Base-by-base conservation (phyloP, 441 rosid species). In the Isatis lusitanica region DNA sequence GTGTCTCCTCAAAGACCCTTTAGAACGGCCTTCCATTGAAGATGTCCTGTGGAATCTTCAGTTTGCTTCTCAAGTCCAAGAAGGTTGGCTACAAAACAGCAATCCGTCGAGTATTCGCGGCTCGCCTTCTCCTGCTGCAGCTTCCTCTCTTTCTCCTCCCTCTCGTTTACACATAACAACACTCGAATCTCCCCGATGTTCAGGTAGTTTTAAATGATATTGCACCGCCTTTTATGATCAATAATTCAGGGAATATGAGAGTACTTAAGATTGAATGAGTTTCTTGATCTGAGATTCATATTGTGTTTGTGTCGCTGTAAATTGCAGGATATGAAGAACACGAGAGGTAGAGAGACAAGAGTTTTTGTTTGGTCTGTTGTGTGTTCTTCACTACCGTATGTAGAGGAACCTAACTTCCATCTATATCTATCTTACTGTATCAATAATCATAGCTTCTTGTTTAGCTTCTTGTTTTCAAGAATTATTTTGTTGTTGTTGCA, bases 11-110 rank as follows among this genome's bases (percentile, higher is more conserved):
- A 82, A 84, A 77, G 82, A 88, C 9, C 87, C 91, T 9, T 68
- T 57, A 16, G 90, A 90, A 4, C 81, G 95, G 51, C 97, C 97
- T 35, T 90, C 99, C 6, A 74, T 95, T 36, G 99, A 95, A 72
- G 99, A 95, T 63, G 87, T 95, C 21, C 71, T 95, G 17, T 95
- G 98, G 98, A 91, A 95, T 85, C 87, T 95, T 87, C 97, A 95
- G 75, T 95, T 88, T 76, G 94, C 96, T 38, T 87, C 98, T 73
- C 99, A 95, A 81, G 96, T 91, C 72, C 96, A 71, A 66, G 80
- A 77, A n/a, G 80, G 77, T 38, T 77, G 80, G 80, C 60, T 59
- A 59, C 77, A 77, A 33, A 77, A 71, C 53, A 77, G 73, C n/a
- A 77, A 77, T 36, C 31, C 80, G 9, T 15, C 80, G 0, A 77